These are phyloP conservation scores for Orbilia brochopaga DNA, from an alignment of 2,329 filamentous ascomycete species.

Conservation along the genomic window DNA sequence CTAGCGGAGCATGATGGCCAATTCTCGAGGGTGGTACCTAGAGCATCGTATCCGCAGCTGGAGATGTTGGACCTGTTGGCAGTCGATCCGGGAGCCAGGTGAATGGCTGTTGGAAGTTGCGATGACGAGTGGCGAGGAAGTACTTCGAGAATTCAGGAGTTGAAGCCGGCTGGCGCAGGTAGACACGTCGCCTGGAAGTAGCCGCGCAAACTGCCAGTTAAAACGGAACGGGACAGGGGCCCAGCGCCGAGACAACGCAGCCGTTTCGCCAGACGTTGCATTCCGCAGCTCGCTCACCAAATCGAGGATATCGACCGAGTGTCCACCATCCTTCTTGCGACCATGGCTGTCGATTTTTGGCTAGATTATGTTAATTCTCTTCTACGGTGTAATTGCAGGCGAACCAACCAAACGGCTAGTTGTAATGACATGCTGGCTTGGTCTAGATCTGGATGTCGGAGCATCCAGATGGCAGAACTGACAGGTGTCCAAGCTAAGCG, in stretches of 20 bases:
- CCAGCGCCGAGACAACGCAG: not conserved
- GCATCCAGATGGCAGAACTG: too few species aligned
- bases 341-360: too few species aligned
- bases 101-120: not conserved
- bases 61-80: not conserved
- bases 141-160: conserved; percentile 9
- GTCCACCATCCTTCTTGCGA: too few species aligned
- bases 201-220: not conserved
- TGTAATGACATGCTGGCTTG: too few species aligned
- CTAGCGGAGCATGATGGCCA: not conserved
- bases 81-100: not conserved
- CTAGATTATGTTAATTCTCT: too few species aligned
- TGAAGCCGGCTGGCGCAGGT: conserved; percentile 10
- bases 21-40: not conserved
- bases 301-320: too few species aligned
- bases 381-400: too few species aligned
- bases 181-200: conserved; percentile 50
- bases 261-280: not conserved
- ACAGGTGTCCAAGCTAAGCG: too few species aligned
- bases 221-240: conserved; percentile 26
- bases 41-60: not conserved
- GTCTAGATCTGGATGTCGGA: too few species aligned
- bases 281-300: not conserved
- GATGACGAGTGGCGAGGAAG: conserved; percentile 4
- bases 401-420: too few species aligned